Conservation (phyloP, 1,284 basidiomycete genomes). For the Blastosporella zonata region DNA sequence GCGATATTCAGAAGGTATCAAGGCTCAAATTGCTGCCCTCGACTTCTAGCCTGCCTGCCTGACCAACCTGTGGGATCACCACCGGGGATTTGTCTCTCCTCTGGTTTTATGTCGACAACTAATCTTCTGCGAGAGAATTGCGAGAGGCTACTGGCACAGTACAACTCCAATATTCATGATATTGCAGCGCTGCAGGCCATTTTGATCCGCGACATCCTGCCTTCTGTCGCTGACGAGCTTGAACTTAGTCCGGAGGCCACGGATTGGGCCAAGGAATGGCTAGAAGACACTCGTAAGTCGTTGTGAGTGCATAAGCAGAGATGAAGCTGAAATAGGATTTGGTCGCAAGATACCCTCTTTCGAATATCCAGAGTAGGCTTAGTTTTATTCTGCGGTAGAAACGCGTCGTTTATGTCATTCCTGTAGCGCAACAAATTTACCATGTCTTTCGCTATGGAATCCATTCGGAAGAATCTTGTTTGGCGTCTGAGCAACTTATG, state of each 20-base stretch:
- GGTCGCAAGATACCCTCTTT: conserved; percentile 54
- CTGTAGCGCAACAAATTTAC: conserved; percentile 65
- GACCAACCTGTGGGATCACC: not conserved
- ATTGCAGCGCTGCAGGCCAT: conserved; percentile 46
- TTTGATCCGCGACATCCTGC: conserved; percentile 53
- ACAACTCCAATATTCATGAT: conserved; percentile 44
- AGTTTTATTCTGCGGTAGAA: conserved; percentile 11
- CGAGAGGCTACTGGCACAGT: conserved; percentile 40
- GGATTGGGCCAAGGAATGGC: conserved; percentile 56
- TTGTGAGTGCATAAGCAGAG: conserved; percentile 1
- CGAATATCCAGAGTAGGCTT: conserved; percentile 58
- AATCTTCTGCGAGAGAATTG: conserved; percentile 38
- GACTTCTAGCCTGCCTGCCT: not conserved
- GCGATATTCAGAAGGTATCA: too few relatives aligned
- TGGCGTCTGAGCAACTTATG: conserved; percentile 58
- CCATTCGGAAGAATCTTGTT: conserved; percentile 49
- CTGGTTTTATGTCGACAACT: conserved; percentile 32
- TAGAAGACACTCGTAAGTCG: conserved; percentile 55
- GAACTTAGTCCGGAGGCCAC: conserved; percentile 43
- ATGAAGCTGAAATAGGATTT: conserved; percentile 5
- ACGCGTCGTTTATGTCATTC: conserved; percentile 16
- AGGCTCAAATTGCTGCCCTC: not conserved
- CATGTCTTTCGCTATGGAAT: conserved; percentile 59
- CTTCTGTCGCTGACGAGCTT: conserved; percentile 56
- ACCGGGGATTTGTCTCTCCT: not conserved